Evolutionary conservation across 345 rosid species (phyloP), one percentile per base, ranked within the genome.

Genomic region (Moringa oleifera): DNA sequence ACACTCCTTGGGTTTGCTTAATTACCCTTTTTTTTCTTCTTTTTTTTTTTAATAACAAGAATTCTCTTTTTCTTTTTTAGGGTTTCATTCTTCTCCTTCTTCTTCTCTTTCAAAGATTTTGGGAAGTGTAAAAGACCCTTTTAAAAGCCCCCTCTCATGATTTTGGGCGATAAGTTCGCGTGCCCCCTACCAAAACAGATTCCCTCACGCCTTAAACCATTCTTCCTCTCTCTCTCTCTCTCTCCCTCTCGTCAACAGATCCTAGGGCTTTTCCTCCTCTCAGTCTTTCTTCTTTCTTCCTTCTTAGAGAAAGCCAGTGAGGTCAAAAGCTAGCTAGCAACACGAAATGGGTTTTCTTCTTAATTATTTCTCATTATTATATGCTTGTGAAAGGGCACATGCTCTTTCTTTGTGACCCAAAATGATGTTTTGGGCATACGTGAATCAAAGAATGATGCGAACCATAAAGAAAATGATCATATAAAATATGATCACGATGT

Each of bases 161-260:
- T 80, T 82, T 78, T 52, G 73, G 78, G 82, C 75, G 75, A 59
- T 73, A 79, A 75, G 85, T 72, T 78, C 69, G 85, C 87, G 82
- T 82, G 90, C 83, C 83, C 17, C 67, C 76, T 51, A 63, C 71
- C 68, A 67, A 60, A 67, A 70, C 74, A 74, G 80, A 81, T 80
- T 74, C 82, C 64, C 73, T 47, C 86, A 82, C 78, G 83, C 83
- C 78, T 79, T 67, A 58, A 65, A 65, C 71, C 73, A 51, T 66
- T 68, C 71, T 45, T 24, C 53, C 46, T 67, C 22, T 19, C 63
- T 67, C n/a, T n/a, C n/a, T n/a, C n/a, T n/a, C n/a, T n/a, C n/a
- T n/a, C n/a, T n/a, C n/a, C n/a, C n/a, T n/a, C n/a, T 65, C 45
- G 25, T 72, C 83, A 72, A 71, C 80, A 75, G 77, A 75, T 73